Percentiles rank a stretch among this genome's conserved stretches.
phyloP scores from a whole-genome alignment of 495 filamentous ascomycete genomes.

The Daldinia concentrica region DNA sequence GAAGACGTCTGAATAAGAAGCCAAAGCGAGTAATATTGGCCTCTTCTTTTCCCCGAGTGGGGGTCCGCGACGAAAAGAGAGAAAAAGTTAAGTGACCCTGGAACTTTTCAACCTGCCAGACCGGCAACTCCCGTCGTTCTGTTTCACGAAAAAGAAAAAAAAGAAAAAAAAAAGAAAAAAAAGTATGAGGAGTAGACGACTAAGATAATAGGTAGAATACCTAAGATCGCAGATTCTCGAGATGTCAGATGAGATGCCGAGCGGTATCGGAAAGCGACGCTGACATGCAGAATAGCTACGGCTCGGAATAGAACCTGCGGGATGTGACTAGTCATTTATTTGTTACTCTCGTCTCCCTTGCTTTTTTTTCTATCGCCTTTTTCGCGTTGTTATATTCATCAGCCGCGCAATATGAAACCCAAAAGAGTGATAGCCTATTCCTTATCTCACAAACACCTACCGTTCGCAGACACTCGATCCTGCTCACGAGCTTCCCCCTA shows the following conservation, averaged over 20 bases:
- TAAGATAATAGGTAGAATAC: background rate
- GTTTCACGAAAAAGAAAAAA: background rate
- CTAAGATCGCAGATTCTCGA: conserved; percentile 10
- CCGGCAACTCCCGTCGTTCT: conserved; percentile 2
- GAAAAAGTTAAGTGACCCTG: background rate
- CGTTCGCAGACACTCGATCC: background rate
- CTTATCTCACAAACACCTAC: conserved; percentile 20
- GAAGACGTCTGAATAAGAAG: background rate
- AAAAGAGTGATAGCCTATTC: background rate
- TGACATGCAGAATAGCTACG: conserved; percentile 28
- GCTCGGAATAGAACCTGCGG: conserved; percentile 3
- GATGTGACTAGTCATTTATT: conserved; percentile 30
- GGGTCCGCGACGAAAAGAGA: background rate
- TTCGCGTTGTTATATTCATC: background rate
- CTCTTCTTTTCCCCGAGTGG: background rate
- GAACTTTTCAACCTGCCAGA: background rate
- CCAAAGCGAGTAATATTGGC: background rate
- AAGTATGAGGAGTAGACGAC: background rate
- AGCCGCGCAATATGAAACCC: conserved; percentile 9
- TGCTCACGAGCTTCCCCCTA: background rate
- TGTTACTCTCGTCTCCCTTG: background rate
- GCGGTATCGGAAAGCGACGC: conserved; percentile 39
- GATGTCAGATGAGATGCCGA: conserved; percentile 28
- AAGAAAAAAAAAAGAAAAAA: too few species aligned
- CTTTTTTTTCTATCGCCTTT: background rate